These are phyloP conservation scores for Quercus tomentella DNA, from an alignment of 331 rosid species.

Conservation along the genomic window DNA sequence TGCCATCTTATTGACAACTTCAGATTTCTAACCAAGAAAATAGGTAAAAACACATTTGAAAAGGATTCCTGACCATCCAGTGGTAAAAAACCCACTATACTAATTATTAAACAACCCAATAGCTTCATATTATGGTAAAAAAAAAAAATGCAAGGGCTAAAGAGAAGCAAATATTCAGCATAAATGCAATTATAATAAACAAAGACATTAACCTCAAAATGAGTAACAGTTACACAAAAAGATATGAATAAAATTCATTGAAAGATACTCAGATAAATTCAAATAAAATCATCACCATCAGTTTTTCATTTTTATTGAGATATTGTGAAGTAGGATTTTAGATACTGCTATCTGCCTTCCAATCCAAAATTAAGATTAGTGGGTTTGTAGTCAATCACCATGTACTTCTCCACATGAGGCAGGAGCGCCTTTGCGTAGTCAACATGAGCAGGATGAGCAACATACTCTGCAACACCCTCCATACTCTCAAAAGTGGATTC, in stretches of 20 bases:
- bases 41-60: too few relatives aligned
- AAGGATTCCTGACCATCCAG: too few relatives aligned
- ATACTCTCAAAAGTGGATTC: conserved; percentile 77
- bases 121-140: background rate
- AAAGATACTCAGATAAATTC: background rate
- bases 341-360: background rate
- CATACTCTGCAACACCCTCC: conserved; percentile 63
- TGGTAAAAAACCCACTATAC: too few relatives aligned
- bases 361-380: conserved; percentile 18
- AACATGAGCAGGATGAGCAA: conserved; percentile 62
- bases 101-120: background rate
- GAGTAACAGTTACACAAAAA: background rate
- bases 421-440: conserved; percentile 50
- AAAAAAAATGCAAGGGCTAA: background rate
- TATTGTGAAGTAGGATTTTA: background rate
- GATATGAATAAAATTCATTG: background rate
- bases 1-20: too few relatives aligned
- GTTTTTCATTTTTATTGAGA: background rate
- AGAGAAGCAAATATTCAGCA: background rate
- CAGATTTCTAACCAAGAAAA: too few relatives aligned
- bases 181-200: background rate
- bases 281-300: background rate
- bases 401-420: conserved; percentile 47
- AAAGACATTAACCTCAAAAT: background rate
- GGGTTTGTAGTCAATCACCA: conserved; percentile 65